phyloP scores from a whole-genome alignment of 345 rosid species.

The Litchi chinensis region DNA sequence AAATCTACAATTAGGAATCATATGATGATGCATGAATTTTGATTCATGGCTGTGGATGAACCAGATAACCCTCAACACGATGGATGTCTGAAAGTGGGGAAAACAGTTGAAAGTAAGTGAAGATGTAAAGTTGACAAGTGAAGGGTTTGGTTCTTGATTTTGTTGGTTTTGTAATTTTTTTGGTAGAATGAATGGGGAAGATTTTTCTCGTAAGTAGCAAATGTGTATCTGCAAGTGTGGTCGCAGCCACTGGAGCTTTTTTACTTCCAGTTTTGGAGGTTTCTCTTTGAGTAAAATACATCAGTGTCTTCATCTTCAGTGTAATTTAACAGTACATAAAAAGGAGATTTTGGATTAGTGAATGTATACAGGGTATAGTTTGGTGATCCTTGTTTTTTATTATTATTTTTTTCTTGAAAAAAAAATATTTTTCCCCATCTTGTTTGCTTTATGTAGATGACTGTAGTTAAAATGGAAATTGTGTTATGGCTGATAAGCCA shows the following conservation, averaged over 20 bases:
- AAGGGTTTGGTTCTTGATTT: conserved; percentile 19
- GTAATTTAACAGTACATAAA: conserved; percentile 32
- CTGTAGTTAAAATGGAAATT: conserved; percentile 7
- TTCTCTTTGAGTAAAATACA: conserved; percentile 11
- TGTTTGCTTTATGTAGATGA: conserved; percentile 26
- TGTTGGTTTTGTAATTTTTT: conserved; percentile 31
- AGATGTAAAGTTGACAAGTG: conserved; percentile 8
- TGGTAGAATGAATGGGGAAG: conserved; percentile 12
- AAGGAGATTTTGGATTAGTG: conserved; percentile 31
- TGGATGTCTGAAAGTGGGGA: conserved; percentile 12
- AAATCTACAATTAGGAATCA: conserved; percentile 62
- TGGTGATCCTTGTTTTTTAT: conserved; percentile 19
- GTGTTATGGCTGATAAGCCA: conserved; percentile 17
- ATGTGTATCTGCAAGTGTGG: conserved; percentile 25
- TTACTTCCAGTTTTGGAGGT: conserved; percentile 19
- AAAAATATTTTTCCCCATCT: not conserved
- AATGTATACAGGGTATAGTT: conserved; percentile 36
- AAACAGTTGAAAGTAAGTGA: conserved; percentile 9
- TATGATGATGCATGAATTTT: conserved; percentile 15
- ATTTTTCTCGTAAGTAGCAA: conserved; percentile 16
- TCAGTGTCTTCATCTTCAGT: conserved; percentile 25
- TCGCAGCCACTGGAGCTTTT: conserved; percentile 26
- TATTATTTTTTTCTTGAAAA: not conserved
- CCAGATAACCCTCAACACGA: conserved; percentile 13
- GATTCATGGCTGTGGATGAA: conserved; percentile 22